Evolutionary conservation across 2,329 filamentous ascomycete genomes (phyloP).

Genomic region (Fusarium sterilihyphosum): DNA sequence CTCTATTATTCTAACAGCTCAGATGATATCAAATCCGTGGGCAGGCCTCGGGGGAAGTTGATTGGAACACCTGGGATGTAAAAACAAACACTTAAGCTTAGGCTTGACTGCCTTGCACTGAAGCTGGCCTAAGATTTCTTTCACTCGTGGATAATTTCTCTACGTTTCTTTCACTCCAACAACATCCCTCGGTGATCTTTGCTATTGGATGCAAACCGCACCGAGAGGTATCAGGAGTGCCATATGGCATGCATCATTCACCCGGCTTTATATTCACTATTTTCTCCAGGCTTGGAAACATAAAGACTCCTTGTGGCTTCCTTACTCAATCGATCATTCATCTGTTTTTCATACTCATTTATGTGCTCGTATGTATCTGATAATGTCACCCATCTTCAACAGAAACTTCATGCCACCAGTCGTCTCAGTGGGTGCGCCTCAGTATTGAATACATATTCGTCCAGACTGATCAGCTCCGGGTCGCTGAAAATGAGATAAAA

Average conservation of each 20-base stretch:
- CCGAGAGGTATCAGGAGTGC: not conserved
- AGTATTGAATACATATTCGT: slow-evolving; percentile 43
- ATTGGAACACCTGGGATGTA: not conserved
- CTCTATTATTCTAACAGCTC: not conserved
- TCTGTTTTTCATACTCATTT: not conserved
- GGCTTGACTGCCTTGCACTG: not conserved
- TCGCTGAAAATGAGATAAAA: slow-evolving; percentile 43
- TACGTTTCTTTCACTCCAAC: not conserved
- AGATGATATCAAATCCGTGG: not conserved
- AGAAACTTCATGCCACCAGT: slow-evolving; percentile 4
- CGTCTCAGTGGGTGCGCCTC: slow-evolving; percentile 40
- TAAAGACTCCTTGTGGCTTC: not conserved
- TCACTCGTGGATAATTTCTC: not conserved
- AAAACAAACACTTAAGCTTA: not conserved
- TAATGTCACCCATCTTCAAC: not conserved
- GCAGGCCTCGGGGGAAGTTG: not conserved
- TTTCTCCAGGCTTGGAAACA: not conserved
- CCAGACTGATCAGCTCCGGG: slow-evolving; percentile 56
- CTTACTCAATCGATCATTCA: not conserved
- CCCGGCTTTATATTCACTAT: not conserved
- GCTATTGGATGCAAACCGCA: not conserved
- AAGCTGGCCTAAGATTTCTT: not conserved
- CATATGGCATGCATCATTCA: not conserved
- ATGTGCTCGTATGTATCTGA: not conserved
- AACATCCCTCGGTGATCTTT: not conserved